Evolutionary conservation across 208 protist species (phyloP), one percentile per base, ranked within the genome.

Genomic region (Trypanosoma theileri): DNA sequence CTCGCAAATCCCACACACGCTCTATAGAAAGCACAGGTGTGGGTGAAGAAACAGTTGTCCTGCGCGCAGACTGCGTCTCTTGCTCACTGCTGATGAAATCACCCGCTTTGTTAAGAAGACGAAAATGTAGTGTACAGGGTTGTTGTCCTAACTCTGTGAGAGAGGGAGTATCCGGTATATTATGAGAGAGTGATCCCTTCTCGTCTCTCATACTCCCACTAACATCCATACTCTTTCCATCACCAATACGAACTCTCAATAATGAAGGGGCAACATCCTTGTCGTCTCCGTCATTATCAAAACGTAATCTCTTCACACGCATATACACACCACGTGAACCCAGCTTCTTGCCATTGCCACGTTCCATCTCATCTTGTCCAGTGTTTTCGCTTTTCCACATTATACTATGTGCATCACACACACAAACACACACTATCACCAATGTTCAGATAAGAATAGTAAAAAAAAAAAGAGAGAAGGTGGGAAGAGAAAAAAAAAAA

Each of bases 1-100:
- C 50, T 6, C 26, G 55, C 0, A 66, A 22, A 57, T 70, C 59
- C 71, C 71, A 76, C 40, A 70, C 58, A 4, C 64, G 62, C 19
- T 70, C 58, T 4, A 76, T 63, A 42, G 56, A 68, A 7, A 75
- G 19, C 6, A 45, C 26, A 45, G 52, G 40, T 13, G 40, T 50
- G 19, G 68, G 17, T 24, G 42, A 22, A 54, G 12, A 21, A 4
- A 21, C 28, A 6, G 28, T 6, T 1, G 28, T 35, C 28, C 28
- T 35, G 4, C 6, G 28, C 28, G 28, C 6, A 35, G 28, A 35
- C 28, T 1, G 28, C 28, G 28, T 6, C 28, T 35, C 28, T 6
- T 6, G 28, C 28, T 6, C 28, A 35, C 28, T 6, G 28, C 28
- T 6, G 28, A 13, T 11, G 14, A 40, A 2, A 40, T 35, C 3